Conservation (phyloP, 495 filamentous ascomycete genomes). For the Staphylotrichum longicolle region DNA sequence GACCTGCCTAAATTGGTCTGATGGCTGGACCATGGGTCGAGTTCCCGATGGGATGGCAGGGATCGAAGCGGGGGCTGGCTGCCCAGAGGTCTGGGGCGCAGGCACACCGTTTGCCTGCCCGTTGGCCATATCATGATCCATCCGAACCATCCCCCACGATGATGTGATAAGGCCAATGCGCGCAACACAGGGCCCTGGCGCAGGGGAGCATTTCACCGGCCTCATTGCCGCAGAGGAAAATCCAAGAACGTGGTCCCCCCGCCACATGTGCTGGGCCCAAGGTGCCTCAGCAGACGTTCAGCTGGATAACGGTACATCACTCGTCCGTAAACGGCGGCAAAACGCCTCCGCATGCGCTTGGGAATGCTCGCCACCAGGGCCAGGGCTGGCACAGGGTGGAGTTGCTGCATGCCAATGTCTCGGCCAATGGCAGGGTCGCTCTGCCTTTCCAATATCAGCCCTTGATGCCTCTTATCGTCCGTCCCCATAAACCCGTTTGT, state of each 20-base stretch:
- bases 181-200: not conserved
- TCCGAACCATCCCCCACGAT: constrained; percentile 3
- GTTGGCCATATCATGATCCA: constrained; percentile 13
- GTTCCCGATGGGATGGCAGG: constrained; percentile 27
- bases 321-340: not conserved
- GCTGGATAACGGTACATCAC: not conserved
- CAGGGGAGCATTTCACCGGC: constrained; percentile 11
- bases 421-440: constrained; percentile 23
- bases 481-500: constrained; percentile 6
- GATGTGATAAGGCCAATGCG: constrained; percentile 25
- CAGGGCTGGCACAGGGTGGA: not conserved
- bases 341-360: not conserved
- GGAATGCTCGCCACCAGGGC: not conserved
- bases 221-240: not conserved
- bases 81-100: constrained; percentile 25
- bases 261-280: too few species aligned
- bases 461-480: constrained; percentile 28
- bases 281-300: too few species aligned
- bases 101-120: constrained; percentile 18
- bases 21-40: constrained; percentile 34
- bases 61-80: constrained; percentile 32
- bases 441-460: constrained; percentile 24
- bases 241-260: too few species aligned
- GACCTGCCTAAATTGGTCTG: constrained; percentile 42
- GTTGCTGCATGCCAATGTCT: constrained; percentile 15